phyloP scores from a whole-genome alignment of 2,329 filamentous ascomycete genomes.

The Apiospora hydei region DNA sequence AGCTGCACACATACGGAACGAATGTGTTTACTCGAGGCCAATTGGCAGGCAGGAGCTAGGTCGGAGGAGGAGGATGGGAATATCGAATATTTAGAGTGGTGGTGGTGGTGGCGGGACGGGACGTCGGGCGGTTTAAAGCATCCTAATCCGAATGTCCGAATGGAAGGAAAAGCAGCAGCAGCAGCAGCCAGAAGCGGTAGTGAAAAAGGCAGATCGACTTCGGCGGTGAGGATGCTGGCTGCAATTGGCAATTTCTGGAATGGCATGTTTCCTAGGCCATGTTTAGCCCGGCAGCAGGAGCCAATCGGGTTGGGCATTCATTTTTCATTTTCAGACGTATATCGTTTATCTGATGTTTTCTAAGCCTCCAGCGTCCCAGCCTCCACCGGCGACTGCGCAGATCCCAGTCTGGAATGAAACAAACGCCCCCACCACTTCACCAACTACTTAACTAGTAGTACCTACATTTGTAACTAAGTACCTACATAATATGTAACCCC shows the following conservation, averaged over 20 bases:
- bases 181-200: not conserved
- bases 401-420: not conserved
- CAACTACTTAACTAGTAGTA: no score
- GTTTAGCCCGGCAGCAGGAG: not conserved
- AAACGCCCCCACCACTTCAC: not conserved
- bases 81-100: not conserved
- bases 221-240: constrained; percentile 1
- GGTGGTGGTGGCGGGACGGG: not conserved
- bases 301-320: not conserved
- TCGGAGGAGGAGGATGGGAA: not conserved
- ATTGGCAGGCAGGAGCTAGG: not conserved
- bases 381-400: not conserved
- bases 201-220: not conserved
- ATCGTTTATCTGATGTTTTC: constrained; percentile 14
- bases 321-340: not conserved
- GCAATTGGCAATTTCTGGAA: not conserved
- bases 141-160: not conserved
- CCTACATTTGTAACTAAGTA: no score
- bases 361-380: not conserved
- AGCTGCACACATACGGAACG: not conserved
- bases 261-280: constrained; percentile 3
- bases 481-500: not conserved
- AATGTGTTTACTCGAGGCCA: not conserved
- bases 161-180: not conserved
- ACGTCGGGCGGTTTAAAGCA: constrained; percentile 9